Conservation (phyloP, 495 filamentous ascomycete genomes). For the Barbatosphaeria neglecta region DNA sequence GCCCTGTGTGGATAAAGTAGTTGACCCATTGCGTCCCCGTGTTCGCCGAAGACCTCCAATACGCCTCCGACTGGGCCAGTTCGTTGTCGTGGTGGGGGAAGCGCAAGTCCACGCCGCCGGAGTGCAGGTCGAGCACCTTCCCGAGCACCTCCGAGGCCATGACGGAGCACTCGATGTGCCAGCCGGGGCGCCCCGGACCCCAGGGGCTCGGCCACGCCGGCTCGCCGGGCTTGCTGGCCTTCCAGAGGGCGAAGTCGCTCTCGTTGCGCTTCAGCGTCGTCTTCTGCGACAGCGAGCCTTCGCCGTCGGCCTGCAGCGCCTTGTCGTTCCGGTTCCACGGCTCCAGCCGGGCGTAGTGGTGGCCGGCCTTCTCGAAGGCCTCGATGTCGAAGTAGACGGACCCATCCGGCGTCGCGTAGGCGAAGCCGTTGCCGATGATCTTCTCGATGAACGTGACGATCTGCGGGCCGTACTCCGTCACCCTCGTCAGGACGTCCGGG, state of each 20-base stretch:
- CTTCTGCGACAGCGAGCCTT: constrained; percentile 47
- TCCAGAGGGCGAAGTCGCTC: constrained; percentile 69
- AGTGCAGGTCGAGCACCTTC: constrained; percentile 62
- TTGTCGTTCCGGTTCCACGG: constrained; percentile 65
- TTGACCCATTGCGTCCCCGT: constrained; percentile 58
- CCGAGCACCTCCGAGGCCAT: constrained; percentile 70
- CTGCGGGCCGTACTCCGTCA: constrained; percentile 61
- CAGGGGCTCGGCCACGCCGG: constrained; percentile 63
- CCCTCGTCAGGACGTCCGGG: constrained; percentile 55
- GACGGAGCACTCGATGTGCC: constrained; percentile 81
- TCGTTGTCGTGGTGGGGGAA: constrained; percentile 82
- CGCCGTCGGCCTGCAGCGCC: constrained; percentile 61
- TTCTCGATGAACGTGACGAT: constrained; percentile 48
- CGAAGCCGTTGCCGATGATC: constrained; percentile 53
- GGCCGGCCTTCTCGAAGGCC: constrained; percentile 56
- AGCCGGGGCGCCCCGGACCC: constrained; percentile 65
- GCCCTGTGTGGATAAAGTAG: constrained; percentile 77
- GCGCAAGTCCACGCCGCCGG: constrained; percentile 64
- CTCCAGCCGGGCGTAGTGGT: constrained; percentile 60
- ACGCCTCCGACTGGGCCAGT: constrained; percentile 67
- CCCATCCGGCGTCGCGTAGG: constrained; percentile 51
- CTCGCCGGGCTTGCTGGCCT: constrained; percentile 65
- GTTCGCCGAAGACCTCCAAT: constrained; percentile 25
- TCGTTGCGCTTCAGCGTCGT: constrained; percentile 35
- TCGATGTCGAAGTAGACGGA: constrained; percentile 72